Conservation (phyloP, 75 land plant genomes). For the Larix kaempferi region DNA sequence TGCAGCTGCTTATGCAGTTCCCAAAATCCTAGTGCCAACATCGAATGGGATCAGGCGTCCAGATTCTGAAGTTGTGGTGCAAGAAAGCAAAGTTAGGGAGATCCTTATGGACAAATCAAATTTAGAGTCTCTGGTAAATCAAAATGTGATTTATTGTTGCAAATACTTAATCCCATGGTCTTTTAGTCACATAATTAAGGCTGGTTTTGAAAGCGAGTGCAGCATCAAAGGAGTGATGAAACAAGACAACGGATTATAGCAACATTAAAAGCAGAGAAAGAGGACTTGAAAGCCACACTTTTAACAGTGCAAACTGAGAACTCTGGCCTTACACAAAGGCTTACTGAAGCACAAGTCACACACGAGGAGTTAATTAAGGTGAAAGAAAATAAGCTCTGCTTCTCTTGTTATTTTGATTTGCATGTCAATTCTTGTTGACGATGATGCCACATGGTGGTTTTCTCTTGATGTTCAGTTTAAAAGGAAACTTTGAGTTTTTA, state of each 20-base stretch:
- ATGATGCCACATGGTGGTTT: too few species aligned
- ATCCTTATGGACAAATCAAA: slow-evolving; percentile 14
- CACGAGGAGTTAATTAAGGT: slow-evolving; percentile 69
- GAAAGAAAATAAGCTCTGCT: neutral
- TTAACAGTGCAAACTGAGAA: slow-evolving; percentile 39
- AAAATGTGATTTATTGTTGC: neutral
- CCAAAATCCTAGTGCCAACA: slow-evolving; percentile 20
- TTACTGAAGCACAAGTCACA: slow-evolving; percentile 47
- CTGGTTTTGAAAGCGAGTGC: neutral
- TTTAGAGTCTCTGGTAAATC: slow-evolving; percentile 19
- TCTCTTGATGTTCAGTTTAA: neutral
- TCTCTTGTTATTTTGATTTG: neutral
- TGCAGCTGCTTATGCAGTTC: slow-evolving; percentile 54
- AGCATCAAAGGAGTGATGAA: slow-evolving; percentile 5
- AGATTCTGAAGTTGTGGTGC: slow-evolving; percentile 9
- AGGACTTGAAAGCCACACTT: slow-evolving; percentile 32
- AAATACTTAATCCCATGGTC: neutral
- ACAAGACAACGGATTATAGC: slow-evolving; percentile 10
- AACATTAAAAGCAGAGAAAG: slow-evolving; percentile 30
- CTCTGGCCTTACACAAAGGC: slow-evolving; percentile 33
- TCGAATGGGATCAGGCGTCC: slow-evolving; percentile 1
- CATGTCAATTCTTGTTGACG: too few species aligned
- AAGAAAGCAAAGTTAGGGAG: slow-evolving; percentile 13
- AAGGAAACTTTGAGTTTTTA: neutral
- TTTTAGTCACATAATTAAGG: neutral